Evolutionary conservation across 805 yeast genomes (phyloP).

Genomic region (Teunomyces gatunensis): DNA sequence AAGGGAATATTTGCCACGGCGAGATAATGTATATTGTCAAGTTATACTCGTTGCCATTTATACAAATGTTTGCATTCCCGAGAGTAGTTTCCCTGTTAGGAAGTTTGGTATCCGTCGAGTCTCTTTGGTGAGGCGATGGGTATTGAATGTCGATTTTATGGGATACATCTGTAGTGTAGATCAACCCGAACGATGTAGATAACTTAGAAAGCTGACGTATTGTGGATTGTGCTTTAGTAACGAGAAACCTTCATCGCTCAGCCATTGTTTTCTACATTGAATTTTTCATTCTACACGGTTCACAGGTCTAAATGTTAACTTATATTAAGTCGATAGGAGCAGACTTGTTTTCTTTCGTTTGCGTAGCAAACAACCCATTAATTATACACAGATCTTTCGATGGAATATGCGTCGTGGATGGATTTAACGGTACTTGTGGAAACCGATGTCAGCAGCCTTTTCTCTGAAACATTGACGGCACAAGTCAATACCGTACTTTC

Average conservation of each 20-base stretch:
- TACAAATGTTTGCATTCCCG: conserved; percentile 44
- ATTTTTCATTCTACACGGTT: conserved; percentile 1
- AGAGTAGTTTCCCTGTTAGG: conserved; percentile 56
- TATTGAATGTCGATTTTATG: conserved; percentile 58
- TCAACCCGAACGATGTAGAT: not conserved
- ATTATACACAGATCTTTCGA: conserved; percentile 5
- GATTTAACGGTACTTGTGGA: conserved; percentile 94
- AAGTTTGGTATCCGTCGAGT: conserved; percentile 54
- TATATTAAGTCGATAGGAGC: conserved; percentile 8
- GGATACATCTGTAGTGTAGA: conserved; percentile 29
- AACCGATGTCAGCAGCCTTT: conserved; percentile 98
- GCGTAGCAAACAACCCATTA: conserved; percentile 6
- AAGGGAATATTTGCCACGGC: conserved; percentile 70
- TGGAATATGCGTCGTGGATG: conserved; percentile 2
- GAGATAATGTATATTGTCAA: conserved; percentile 58
- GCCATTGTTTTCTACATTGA: no score
- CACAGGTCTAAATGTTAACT: not conserved
- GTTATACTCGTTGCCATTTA: conserved; percentile 65
- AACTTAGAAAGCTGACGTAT: no score
- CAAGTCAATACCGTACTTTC: conserved; percentile 99
- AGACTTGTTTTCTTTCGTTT: conserved; percentile 3
- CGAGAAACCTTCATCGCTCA: no score
- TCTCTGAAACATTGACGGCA: conserved; percentile 99
- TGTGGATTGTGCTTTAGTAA: no score
- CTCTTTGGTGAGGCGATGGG: conserved; percentile 54